These are phyloP conservation scores for Candida silvicultrix DNA, from an alignment of 805 yeast species.

Conservation along the genomic window DNA sequence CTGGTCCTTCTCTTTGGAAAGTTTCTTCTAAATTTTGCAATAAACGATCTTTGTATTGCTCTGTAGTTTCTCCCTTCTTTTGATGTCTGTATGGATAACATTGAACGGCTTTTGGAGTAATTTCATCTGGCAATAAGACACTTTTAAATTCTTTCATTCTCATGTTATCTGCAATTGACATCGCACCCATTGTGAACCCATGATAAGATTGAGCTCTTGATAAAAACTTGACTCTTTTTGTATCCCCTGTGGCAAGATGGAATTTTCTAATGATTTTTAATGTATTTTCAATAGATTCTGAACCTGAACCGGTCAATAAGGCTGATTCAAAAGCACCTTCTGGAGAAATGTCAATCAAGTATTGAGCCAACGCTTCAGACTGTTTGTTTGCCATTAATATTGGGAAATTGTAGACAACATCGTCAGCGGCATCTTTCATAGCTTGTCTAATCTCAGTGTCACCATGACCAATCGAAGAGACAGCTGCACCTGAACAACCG, in stretches of 20 bases:
- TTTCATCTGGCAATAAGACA: slow-evolving; percentile 17
- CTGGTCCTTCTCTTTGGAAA: slow-evolving; percentile 35
- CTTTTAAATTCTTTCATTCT: slow-evolving; percentile 31
- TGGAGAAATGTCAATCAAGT: slow-evolving; percentile 38
- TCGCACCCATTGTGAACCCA: slow-evolving; percentile 41
- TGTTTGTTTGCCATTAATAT: slow-evolving; percentile 25
- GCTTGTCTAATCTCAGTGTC: slow-evolving; percentile 34
- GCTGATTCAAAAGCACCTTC: slow-evolving; percentile 36
- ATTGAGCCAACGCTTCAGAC: slow-evolving; percentile 35
- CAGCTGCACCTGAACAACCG: slow-evolving; percentile 46
- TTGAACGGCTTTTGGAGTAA: slow-evolving; percentile 22
- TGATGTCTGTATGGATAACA: slow-evolving; percentile 25
- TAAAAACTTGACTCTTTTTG: slow-evolving; percentile 35
- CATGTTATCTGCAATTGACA: slow-evolving; percentile 34
- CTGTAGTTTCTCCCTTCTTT: slow-evolving; percentile 28
- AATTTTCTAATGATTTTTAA: slow-evolving; percentile 49
- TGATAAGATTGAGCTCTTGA: slow-evolving; percentile 42
- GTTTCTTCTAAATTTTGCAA: slow-evolving; percentile 35
- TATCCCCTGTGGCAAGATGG: slow-evolving; percentile 36
- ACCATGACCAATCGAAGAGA: slow-evolving; percentile 40
- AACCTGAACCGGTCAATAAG: slow-evolving; percentile 50
- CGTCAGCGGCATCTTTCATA: slow-evolving; percentile 32
- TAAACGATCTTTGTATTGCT: slow-evolving; percentile 33
- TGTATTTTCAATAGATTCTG: slow-evolving; percentile 64
- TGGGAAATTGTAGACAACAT: slow-evolving; percentile 32